Percentiles rank a stretch among this genome's conserved stretches.
These are phyloP conservation scores for Rhizopogon vinicolor DNA, from an alignment of 768 basidiomycete genomes.

Conservation along the genomic window DNA sequence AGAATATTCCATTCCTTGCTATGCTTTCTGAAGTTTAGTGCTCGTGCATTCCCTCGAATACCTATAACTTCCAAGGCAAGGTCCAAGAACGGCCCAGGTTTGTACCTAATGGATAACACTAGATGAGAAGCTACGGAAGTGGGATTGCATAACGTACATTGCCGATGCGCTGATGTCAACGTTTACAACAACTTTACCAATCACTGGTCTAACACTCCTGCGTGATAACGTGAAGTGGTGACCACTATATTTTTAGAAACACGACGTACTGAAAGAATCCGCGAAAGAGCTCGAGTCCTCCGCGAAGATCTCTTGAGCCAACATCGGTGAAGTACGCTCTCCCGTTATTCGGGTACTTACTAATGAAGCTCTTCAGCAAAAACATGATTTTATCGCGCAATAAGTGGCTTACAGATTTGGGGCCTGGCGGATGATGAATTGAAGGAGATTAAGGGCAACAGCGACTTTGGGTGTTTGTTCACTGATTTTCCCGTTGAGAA, in stretches of 20 bases:
- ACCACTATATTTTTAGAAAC: not conserved
- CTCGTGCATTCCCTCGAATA: conserved; percentile 13
- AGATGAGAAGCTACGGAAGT: not conserved
- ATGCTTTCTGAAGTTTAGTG: conserved; percentile 21
- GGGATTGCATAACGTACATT: conserved; percentile 28
- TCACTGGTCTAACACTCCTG: conserved; percentile 44
- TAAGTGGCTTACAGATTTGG: conserved; percentile 36
- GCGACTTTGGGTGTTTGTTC: conserved; percentile 24
- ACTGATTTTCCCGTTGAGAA: conserved; percentile 18
- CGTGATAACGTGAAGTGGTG: not conserved
- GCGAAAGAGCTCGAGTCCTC: conserved; percentile 39
- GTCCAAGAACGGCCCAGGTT: conserved; percentile 21
- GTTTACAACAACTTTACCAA: conserved; percentile 38
- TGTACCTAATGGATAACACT: conserved; percentile 15
- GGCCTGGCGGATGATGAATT: conserved; percentile 45
- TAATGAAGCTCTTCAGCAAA: conserved; percentile 10
- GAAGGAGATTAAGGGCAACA: conserved; percentile 42
- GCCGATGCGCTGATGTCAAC: conserved; percentile 43
- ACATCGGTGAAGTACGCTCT: conserved; percentile 40
- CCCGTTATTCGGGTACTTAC: conserved; percentile 41
- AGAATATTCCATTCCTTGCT: conserved; percentile 26
- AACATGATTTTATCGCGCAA: not conserved
- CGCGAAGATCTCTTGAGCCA: conserved; percentile 22
- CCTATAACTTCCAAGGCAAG: conserved; percentile 30
- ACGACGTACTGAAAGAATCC: conserved; percentile 46